Percentiles rank a stretch among this genome's conserved stretches.
These are phyloP conservation scores for Leccinum broughii DNA, from an alignment of 768 basidiomycete species.

Conservation along the genomic window DNA sequence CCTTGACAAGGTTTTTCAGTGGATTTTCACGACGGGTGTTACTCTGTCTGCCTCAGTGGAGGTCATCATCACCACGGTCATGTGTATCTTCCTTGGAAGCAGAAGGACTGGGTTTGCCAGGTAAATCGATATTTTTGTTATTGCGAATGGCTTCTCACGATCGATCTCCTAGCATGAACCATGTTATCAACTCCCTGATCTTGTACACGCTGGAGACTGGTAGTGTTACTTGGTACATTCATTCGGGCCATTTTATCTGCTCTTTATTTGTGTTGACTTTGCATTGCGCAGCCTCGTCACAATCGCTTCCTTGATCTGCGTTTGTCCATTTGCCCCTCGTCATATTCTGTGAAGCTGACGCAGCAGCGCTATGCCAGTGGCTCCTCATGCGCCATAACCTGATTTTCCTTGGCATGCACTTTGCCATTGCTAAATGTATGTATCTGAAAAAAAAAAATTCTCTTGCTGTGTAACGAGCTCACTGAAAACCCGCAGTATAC, in stretches of 20 bases:
- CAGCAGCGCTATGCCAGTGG: constrained; percentile 19
- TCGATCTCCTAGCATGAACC: constrained; percentile 40
- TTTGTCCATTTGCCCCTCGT: constrained; percentile 11
- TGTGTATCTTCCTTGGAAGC: constrained; percentile 35
- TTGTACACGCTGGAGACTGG: constrained; percentile 56
- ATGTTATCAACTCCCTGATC: constrained; percentile 49
- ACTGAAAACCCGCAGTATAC: constrained; percentile 22
- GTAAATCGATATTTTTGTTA: constrained; percentile 4
- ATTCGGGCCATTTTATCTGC: no score
- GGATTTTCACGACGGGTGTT: constrained; percentile 33
- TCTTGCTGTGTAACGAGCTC: background rate
- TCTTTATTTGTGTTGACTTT: background rate
- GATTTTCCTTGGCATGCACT: constrained; percentile 38
- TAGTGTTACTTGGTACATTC: constrained; percentile 42
- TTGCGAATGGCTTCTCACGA: background rate
- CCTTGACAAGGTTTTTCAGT: constrained; percentile 16
- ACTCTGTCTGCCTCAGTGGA: constrained; percentile 36
- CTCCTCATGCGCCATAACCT: constrained; percentile 36
- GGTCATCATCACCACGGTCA: constrained; percentile 31
- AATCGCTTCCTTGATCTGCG: constrained; percentile 35
- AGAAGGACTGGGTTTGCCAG: constrained; percentile 34
- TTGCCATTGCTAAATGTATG: constrained; percentile 36
- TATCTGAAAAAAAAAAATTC: no score
- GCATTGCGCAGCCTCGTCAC: constrained; percentile 28
- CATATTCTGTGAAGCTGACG: background rate